These are phyloP conservation scores for Magnusiomyces fungicola DNA, from an alignment of 1,139 yeast species.

Conservation along the genomic window DNA sequence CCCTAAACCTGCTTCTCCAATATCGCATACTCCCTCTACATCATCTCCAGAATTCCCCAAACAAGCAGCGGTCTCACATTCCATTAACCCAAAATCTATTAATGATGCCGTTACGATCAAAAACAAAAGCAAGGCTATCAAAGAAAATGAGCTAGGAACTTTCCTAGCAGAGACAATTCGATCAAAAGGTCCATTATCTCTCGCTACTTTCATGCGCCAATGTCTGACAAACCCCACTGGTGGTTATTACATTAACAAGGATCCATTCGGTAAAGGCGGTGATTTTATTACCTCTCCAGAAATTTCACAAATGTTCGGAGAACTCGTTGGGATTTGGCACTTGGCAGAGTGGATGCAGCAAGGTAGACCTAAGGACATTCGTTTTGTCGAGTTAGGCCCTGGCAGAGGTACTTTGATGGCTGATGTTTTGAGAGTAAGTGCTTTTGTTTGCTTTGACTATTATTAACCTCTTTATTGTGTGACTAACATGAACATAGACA, in stretches of 20 bases:
- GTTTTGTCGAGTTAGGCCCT: conserved; percentile 82
- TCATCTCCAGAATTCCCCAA: not conserved
- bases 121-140: conserved; percentile 1
- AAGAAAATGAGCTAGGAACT: conserved; percentile 14
- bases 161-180: conserved; percentile 14
- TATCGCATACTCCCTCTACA: not conserved
- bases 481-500: conserved; percentile 21
- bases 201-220: conserved; percentile 73
- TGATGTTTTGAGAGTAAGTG: conserved; percentile 44
- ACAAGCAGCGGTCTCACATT: too few species aligned
- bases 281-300: conserved; percentile 86
- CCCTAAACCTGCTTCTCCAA: not conserved
- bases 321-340: conserved; percentile 70
- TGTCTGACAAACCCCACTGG: conserved; percentile 71
- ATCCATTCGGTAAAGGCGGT: conserved; percentile 63
- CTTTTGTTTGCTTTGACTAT: conserved; percentile 37
- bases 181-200: conserved; percentile 68
- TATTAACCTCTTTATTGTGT: conserved; percentile 25
- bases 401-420: conserved; percentile 76
- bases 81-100: too few species aligned
- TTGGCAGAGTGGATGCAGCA: conserved; percentile 52
- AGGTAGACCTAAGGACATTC: conserved; percentile 41
- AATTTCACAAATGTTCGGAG: conserved; percentile 83
- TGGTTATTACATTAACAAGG: conserved; percentile 74
- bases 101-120: too few species aligned